Evolutionary conservation across 2,329 filamentous ascomycete genomes (phyloP).

Genomic region (Pseudophaeomoniella oleicola): DNA sequence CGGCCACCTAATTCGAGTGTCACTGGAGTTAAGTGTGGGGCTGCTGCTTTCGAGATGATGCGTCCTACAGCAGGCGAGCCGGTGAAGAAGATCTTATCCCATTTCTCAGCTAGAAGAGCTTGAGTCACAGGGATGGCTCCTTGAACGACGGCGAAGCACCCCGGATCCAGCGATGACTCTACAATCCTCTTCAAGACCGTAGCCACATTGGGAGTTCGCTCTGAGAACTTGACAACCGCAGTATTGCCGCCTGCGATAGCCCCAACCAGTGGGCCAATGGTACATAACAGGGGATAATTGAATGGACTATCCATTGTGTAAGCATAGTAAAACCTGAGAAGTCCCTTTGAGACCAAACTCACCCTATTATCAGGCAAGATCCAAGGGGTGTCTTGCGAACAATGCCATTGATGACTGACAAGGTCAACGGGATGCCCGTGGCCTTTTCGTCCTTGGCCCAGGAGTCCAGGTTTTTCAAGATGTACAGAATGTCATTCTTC

Average conservation of each 20-base stretch:
- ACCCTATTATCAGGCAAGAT: constrained; percentile 69
- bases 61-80: constrained; percentile 65
- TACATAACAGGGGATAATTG: constrained; percentile 83
- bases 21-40: constrained; percentile 74
- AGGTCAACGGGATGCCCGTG: constrained; percentile 52
- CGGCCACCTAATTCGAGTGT: constrained; percentile 78
- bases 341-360: constrained; percentile 11
- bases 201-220: constrained; percentile 61
- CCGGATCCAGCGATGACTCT: constrained; percentile 59
- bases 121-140: constrained; percentile 70
- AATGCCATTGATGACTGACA: constrained; percentile 55
- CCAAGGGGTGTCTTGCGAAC: constrained; percentile 83
- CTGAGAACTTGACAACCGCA: constrained; percentile 79
- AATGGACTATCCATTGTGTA: constrained; percentile 43
- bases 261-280: constrained; percentile 64
- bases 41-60: constrained; percentile 80
- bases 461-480: constrained; percentile 60
- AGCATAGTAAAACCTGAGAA: constrained; percentile 4
- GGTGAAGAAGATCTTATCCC: constrained; percentile 98
- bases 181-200: constrained; percentile 69
- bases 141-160: constrained; percentile 64
- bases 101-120: constrained; percentile 71
- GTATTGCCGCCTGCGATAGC: constrained; percentile 90
- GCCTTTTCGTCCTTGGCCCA: constrained; percentile 74
- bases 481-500: constrained; percentile 67